phyloP scores from a whole-genome alignment of 179 eudicot genomes.

The Beta macrorhiza region DNA sequence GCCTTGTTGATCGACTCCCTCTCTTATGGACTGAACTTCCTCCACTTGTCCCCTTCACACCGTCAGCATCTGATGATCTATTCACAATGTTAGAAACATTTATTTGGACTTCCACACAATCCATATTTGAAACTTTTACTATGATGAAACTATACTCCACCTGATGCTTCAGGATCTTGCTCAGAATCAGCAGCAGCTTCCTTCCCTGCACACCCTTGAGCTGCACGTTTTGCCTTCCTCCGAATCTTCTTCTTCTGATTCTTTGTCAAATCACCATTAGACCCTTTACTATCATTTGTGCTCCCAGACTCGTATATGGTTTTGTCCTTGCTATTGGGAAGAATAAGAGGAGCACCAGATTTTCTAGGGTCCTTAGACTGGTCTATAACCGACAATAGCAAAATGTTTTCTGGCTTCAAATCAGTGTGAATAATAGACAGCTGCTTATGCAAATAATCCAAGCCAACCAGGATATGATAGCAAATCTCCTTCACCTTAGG shows the following conservation, averaged over 20 bases:
- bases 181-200: slow-evolving; percentile 52
- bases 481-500: slow-evolving; percentile 86
- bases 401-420: slow-evolving; percentile 85
- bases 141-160: slow-evolving; percentile 38
- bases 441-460: slow-evolving; percentile 89
- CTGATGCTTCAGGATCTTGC: slow-evolving; percentile 52
- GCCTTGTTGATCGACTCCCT: slow-evolving; percentile 67
- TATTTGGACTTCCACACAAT: slow-evolving; percentile 26
- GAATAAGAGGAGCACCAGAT: slow-evolving; percentile 60
- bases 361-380: slow-evolving; percentile 68
- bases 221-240: slow-evolving; percentile 78
- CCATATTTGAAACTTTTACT: slow-evolving; percentile 26
- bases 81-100: slow-evolving; percentile 38
- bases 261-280: slow-evolving; percentile 74
- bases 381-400: slow-evolving; percentile 72
- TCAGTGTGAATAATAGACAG: slow-evolving; percentile 91
- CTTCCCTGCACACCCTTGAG: slow-evolving; percentile 60
- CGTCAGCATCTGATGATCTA: slow-evolving; percentile 46
- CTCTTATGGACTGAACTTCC: slow-evolving; percentile 52
- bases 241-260: slow-evolving; percentile 84
- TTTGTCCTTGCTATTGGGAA: slow-evolving; percentile 54
- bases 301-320: slow-evolving; percentile 41
- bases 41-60: slow-evolving; percentile 32
- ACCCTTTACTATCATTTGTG: slow-evolving; percentile 46
- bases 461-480: slow-evolving; percentile 69